phyloP scores from a whole-genome alignment of 169 alveolate species.

The Eimeria falciformis region DNA sequence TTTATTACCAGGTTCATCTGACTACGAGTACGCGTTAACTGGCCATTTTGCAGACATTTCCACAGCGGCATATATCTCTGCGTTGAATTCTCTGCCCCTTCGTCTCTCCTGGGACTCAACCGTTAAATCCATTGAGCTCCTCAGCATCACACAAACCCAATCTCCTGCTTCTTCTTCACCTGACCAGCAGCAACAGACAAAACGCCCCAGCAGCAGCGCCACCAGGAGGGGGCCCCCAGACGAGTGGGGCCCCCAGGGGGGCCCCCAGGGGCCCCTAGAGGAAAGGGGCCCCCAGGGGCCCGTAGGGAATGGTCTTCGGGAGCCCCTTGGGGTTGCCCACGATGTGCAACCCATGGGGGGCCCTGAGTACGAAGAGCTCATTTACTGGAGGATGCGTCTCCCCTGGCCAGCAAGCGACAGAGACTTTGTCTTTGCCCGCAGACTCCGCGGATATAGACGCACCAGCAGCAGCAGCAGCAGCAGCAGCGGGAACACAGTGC shows the following conservation, averaged over 20 bases:
- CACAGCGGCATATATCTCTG: conserved; percentile 47
- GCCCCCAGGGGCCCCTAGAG: not conserved
- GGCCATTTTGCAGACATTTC: conserved; percentile 66
- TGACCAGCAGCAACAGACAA: not conserved
- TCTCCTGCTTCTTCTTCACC: conserved; percentile 34
- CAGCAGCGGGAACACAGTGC: conserved; percentile 18
- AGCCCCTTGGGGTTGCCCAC: not conserved
- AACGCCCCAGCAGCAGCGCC: not conserved
- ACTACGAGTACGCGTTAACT: conserved; percentile 58
- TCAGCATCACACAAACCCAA: not conserved
- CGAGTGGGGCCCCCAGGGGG: conserved; percentile 8
- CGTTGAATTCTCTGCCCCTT: conserved; percentile 47
- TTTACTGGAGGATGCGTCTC: conserved; percentile 73
- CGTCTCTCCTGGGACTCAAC: conserved; percentile 70
- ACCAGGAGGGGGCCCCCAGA: conserved; percentile 13
- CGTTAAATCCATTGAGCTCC: conserved; percentile 1
- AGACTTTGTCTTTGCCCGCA: conserved; percentile 76
- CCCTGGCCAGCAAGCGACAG: conserved; percentile 78
- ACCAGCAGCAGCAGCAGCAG: conserved; percentile 9
- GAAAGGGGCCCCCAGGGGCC: no score
- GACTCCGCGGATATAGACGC: conserved; percentile 14
- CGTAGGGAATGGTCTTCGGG: no score
- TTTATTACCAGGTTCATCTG: conserved; percentile 15
- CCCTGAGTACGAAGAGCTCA: conserved; percentile 51
- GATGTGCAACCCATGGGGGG: not conserved